Base-by-base conservation (phyloP, 2,329 filamentous ascomycete genomes). In the Aspergillus calidoustus region DNA sequence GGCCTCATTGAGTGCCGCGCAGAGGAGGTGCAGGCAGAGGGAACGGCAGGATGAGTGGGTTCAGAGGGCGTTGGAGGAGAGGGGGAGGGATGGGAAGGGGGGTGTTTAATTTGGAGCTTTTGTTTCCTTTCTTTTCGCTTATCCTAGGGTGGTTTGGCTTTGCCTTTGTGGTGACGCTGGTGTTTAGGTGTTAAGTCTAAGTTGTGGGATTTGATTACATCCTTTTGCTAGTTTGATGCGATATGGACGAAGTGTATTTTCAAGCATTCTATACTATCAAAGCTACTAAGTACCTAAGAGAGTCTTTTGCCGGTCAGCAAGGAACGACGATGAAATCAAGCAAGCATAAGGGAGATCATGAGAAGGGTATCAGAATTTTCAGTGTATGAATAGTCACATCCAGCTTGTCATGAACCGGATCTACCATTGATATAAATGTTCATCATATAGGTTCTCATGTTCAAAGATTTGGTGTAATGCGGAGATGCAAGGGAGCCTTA, bases 351-450 rank as follows among this genome's bases (percentile, higher is more conserved):
- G 25, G 44, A 13, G 48, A 13, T 25, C 54, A 43, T 30, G 38
- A 25, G 46, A 50, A 68, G 62, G 66, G 71, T 66, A 71, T 76
- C 74, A 76, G 74, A 75, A 76, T 76, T 76, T 76, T 76, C 74
- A 76, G 74, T 76, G 74, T 76, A 74, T 76, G 64, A 74, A 74
- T 71, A 72, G 73, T 76, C 74, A 74, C 71, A 47, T 71, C 73
- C 72, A 67, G 70, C n/a, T 44, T 48, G 67, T 68, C 65, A 68
- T 66, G 69, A 58, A 66, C 68, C 59, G 67, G 71, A 66, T 68
- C 69, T 74, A 69, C 70, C 72, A 71, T 72, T 69, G 68, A 64
- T 52, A 67, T 69, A 68, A 71, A 69, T 64, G 65, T 71, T 73
- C 71, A 74, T 76, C 74, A 75, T 75, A 62, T 66, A 61, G 38